Evolutionary conservation across 768 basidiomycete genomes (phyloP), one percentile per base, ranked within the genome.

Genomic region (Lentinula raphanica): DNA sequence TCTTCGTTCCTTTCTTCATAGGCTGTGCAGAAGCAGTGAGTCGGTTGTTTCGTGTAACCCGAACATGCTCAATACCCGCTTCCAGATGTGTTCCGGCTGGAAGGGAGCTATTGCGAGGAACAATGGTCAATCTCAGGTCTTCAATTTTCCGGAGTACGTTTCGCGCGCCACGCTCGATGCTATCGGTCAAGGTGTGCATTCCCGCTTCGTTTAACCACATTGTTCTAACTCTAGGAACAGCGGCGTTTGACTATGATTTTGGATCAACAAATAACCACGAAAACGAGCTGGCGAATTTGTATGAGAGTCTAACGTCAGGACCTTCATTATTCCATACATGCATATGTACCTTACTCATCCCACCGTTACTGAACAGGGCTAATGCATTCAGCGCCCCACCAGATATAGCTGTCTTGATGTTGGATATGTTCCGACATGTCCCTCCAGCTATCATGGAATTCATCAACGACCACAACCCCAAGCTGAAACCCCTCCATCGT

Each of bases 171-270:
- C 74, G 3, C 61, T 76, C 21, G 74, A 76, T 54, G 72, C 70
- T 13, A 73, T 74, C 19, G 74, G 74, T 0, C 69, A 72, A 63
- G 68, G 75, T 75, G 54, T 12, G 8, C 27, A 64, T 27, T 12
- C 19, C 8, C 3, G 11, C 17, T 17, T 53, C 36, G 17, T 36
- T 39, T 17, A 19, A n/a, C n/a, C 3, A 17, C 5, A 12, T 28
- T 36, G 70, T 36, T 2, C 4, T 25, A 36, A 35, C 3, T 11
- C 23, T 27, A 55, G 19, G 12, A 19, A 1, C 64, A 17, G 66
- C 64, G 29, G 50, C 71, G 8, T 58, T 72, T 58, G 81, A 81
- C 55, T 75, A 81, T 60, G 72, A 71, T 23, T 81, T 82, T 36
- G 72, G 71, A 6, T 69, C 71, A 2, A 62, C 76, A 58, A 72